phyloP scores from a whole-genome alignment of 768 basidiomycete species.

The Pulveroboletus sp. region DNA sequence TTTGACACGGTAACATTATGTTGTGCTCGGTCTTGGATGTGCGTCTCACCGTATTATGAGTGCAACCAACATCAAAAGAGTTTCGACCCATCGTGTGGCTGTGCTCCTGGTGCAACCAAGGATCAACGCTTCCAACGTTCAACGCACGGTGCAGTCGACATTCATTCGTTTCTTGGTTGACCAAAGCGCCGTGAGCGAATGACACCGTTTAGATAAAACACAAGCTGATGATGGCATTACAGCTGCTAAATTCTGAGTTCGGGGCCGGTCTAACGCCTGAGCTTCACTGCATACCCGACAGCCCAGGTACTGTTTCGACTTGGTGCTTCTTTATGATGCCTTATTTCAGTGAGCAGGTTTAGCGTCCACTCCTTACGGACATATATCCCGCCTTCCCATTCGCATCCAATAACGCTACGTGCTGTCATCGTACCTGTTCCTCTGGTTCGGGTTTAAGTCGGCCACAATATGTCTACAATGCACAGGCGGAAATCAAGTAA shows the following conservation, averaged over 20 bases:
- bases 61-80: no score
- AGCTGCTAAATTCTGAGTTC: constrained; percentile 6
- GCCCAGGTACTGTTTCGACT: constrained; percentile 1
- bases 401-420: neutral
- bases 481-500: constrained; percentile 46
- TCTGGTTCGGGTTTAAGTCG: neutral
- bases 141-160: neutral
- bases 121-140: neutral
- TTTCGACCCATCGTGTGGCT: constrained; percentile 1
- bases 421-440: neutral
- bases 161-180: neutral
- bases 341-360: constrained; percentile 6
- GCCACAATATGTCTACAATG: constrained; percentile 14
- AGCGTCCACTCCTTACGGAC: neutral
- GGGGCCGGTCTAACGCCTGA: constrained; percentile 8
- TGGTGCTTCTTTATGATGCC: neutral
- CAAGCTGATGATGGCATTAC: constrained; percentile 4
- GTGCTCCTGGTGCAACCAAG: neutral
- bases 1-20: no score
- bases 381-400: neutral
- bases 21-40: no score
- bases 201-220: neutral
- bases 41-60: no score
- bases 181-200: neutral
- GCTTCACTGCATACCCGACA: neutral